Percentiles rank a stretch among this genome's conserved stretches.
Conservation (phyloP, 2,329 filamentous ascomycete genomes). For the Dendryphion nanum region DNA sequence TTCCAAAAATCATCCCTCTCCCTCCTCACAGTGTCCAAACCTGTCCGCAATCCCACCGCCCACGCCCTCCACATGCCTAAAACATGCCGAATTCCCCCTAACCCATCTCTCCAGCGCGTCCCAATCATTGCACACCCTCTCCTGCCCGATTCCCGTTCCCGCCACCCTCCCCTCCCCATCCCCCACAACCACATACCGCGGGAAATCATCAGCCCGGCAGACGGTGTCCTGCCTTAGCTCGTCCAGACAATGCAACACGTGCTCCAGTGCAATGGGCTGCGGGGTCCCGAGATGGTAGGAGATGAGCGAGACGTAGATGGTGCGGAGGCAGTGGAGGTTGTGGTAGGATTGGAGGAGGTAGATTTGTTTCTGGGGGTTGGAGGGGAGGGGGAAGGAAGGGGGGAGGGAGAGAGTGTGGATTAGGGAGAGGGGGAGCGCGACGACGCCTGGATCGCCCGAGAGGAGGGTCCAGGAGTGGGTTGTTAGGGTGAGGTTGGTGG, state of each 20-base stretch:
- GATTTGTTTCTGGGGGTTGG: neutral
- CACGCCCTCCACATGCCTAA: neutral
- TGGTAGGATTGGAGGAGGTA: neutral
- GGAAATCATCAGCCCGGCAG: neutral
- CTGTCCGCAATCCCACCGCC: neutral
- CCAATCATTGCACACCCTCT: neutral
- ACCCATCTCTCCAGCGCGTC: neutral
- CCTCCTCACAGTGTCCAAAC: neutral
- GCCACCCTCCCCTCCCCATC: neutral
- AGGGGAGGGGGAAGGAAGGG: neutral
- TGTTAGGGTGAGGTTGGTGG: conserved; percentile 1
- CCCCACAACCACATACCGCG: neutral
- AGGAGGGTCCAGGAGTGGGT: neutral
- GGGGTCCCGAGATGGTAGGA: neutral
- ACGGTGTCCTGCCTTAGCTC: neutral
- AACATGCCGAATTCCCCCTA: neutral
- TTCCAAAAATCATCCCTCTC: no score
- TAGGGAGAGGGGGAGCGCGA: neutral
- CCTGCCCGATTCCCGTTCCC: neutral
- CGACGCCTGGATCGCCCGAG: conserved; percentile 1
- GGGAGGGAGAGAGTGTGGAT: neutral
- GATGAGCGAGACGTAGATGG: neutral
- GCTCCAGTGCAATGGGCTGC: neutral
- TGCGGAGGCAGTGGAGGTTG: neutral
- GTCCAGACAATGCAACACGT: neutral